Base-by-base conservation (phyloP, 2,329 filamentous ascomycete genomes). In the Phaeosphaeriaceae sp. region DNA sequence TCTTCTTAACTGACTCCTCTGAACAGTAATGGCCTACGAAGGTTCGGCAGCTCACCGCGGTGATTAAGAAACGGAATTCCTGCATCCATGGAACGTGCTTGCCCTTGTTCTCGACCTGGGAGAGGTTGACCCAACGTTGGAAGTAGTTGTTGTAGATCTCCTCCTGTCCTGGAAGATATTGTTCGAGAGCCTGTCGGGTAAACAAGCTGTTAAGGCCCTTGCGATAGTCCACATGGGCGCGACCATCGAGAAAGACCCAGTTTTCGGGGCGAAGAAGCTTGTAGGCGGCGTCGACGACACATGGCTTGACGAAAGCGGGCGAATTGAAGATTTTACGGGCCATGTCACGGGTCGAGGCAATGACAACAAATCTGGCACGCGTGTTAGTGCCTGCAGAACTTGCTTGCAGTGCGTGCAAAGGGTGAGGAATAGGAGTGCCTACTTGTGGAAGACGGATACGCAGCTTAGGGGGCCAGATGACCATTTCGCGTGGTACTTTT, bases 401-500 rank as follows among this genome's bases (percentile, higher is more conserved):
- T 34, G 21, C 13, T 8, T 6, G 11, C 17, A 21, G 11, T 34
- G 21, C 13, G 12, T 6, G 11, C 17, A 37, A 32, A 45, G 4
- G 17, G 15, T 8, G 12, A 33, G 8, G 18, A 33, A 37, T 43
- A 16, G 21, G 18, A 43, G 43, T 38, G 21, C 63, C 13, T 84
- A 96, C 91, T 97, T 99, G 85, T 99, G 94, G 80, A 99, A 99
- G 67, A 99, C 92, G 2, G 92, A 97, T 54, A 99, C 94, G 71
- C 94, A 99, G 81, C 92, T 97, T 63, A 99, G 81, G 39, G 90
- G 87, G 38, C 90, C 94, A 69, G 91, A 96, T 65, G 83, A 75
- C 94, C 94, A 99, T 81, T 97, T 97, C 53, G 83, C 87, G 73
- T 92, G 83, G 79, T 99, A 99, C 68, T 92, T 85, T 53, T 88